These are phyloP conservation scores for Metschnikowia kofuensis DNA, from an alignment of 805 yeast species.

Conservation along the genomic window DNA sequence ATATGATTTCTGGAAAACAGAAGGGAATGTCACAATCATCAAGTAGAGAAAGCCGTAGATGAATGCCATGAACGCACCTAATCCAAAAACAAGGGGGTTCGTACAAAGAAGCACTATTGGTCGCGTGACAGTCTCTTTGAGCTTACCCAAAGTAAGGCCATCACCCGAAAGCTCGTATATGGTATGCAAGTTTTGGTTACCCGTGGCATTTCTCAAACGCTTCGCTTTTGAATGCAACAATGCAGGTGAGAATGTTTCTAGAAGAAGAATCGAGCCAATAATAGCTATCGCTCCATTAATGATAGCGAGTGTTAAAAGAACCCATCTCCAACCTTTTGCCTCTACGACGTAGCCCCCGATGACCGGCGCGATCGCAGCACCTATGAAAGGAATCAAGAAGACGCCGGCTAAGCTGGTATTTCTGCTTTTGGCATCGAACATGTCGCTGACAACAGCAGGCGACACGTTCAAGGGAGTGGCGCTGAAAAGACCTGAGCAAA, in stretches of 20 bases:
- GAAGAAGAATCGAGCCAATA: slow-evolving; percentile 28
- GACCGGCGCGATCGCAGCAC: slow-evolving; percentile 39
- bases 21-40: slow-evolving; percentile 40
- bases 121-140: slow-evolving; percentile 26
- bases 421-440: slow-evolving; percentile 32
- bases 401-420: slow-evolving; percentile 36
- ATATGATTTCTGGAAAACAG: slow-evolving; percentile 28
- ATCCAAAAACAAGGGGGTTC: slow-evolving; percentile 39
- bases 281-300: slow-evolving; percentile 35
- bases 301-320: slow-evolving; percentile 32
- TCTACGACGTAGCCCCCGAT: slow-evolving; percentile 35
- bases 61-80: slow-evolving; percentile 42
- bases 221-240: slow-evolving; percentile 28
- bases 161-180: slow-evolving; percentile 35
- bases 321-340: slow-evolving; percentile 36
- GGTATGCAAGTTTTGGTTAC: slow-evolving; percentile 36
- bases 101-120: slow-evolving; percentile 32
- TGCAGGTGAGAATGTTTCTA: slow-evolving; percentile 37
- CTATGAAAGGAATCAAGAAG: slow-evolving; percentile 35
- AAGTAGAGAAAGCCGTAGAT: slow-evolving; percentile 41
- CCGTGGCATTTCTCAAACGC: slow-evolving; percentile 30
- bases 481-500: slow-evolving; percentile 38
- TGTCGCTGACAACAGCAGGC: slow-evolving; percentile 38
- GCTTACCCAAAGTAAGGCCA: slow-evolving; percentile 22
- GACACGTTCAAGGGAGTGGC: slow-evolving; percentile 38